These are phyloP conservation scores for Exophiala aquamarina DNA, from an alignment of 2,329 filamentous ascomycete genomes.

Conservation along the genomic window DNA sequence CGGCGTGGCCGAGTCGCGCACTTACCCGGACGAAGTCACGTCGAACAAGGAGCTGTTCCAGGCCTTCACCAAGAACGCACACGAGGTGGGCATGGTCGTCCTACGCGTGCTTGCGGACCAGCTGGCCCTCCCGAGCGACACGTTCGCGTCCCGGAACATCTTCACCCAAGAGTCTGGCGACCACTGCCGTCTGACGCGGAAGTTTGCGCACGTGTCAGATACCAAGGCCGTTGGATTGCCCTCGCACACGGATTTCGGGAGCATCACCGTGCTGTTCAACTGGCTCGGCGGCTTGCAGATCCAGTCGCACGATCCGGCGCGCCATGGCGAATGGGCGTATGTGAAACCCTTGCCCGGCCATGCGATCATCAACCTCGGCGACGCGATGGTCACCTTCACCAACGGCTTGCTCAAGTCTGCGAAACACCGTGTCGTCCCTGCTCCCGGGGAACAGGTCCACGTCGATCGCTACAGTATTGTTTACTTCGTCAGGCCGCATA, in stretches of 20 bases:
- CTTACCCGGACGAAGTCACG: slow-evolving; percentile 1
- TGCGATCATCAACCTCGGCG: slow-evolving; percentile 34
- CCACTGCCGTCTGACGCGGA: slow-evolving; percentile 48
- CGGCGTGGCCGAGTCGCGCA: slow-evolving; percentile 2
- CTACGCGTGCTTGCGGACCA: slow-evolving; percentile 22
- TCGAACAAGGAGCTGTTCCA: slow-evolving; percentile 8
- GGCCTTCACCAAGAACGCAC: slow-evolving; percentile 19
- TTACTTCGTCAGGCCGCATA: slow-evolving; percentile 54
- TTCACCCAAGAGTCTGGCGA: slow-evolving; percentile 43
- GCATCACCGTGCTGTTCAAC: slow-evolving; percentile 35
- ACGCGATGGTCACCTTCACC: slow-evolving; percentile 45
- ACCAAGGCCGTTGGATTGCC: slow-evolving; percentile 25
- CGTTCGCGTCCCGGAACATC: slow-evolving; percentile 23
- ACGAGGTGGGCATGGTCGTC: slow-evolving; percentile 23
- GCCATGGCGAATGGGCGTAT: slow-evolving; percentile 44
- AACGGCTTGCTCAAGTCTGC: slow-evolving; percentile 41
- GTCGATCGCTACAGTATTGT: slow-evolving; percentile 53
- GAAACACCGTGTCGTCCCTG: slow-evolving; percentile 51
- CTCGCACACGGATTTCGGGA: slow-evolving; percentile 35
- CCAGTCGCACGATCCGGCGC: slow-evolving; percentile 34
- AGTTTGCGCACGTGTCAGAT: slow-evolving; percentile 23
- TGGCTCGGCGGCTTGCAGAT: slow-evolving; percentile 32
- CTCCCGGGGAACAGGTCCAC: slow-evolving; percentile 49
- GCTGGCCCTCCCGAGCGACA: slow-evolving; percentile 20
- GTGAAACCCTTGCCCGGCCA: slow-evolving; percentile 42